Evolutionary conservation across 768 basidiomycete species (phyloP), one percentile per base, ranked within the genome.

Genomic region (Russula emetica): DNA sequence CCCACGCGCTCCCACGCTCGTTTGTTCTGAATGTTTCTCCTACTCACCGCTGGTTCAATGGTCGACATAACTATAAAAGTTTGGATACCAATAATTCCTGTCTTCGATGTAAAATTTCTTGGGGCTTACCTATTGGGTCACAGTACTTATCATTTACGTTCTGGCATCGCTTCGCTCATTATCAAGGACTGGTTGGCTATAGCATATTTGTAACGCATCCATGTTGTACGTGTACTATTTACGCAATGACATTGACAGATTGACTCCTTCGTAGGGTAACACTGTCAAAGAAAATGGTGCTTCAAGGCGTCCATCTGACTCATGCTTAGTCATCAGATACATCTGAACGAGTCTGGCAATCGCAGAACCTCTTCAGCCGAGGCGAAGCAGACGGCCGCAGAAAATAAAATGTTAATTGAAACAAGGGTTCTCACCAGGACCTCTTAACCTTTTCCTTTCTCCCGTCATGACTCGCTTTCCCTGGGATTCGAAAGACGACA

Each of bases 371-470:
- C 52, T 53, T 54, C 49, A 16, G 49, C 13, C 24, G 26, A n/a
- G 18, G 55, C 30, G 42, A 57, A 57, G 38, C 20, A 30, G n/a
- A 20, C 9, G 7, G 28, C 13, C 10, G 3, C 40, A 36, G 28
- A 36, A 9, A 9, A 1, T 96, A 94, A 22, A n/a, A n/a, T n/a
- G n/a, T n/a, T n/a, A n/a, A n/a, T n/a, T 34, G 22, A 16, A 16
- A 40, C 1, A n/a, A 36, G 34, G n/a, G 10, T 26, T 32, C 40
- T 30, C 2, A n/a, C 16, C 73, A 94, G 94, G 22, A 97, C 97
- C 77, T 97, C 98, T 81, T 98, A 94, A 82, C 97, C 74, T 89
- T 93, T n/a, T 80, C 93, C 74, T 87, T 98, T 26, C 85, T 94
- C 68, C 84, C 80, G 32, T 81, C 88, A 13, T 94, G 94, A 16